phyloP scores from a whole-genome alignment of 148 eudicot genomes.

The Polygonum aviculare region DNA sequence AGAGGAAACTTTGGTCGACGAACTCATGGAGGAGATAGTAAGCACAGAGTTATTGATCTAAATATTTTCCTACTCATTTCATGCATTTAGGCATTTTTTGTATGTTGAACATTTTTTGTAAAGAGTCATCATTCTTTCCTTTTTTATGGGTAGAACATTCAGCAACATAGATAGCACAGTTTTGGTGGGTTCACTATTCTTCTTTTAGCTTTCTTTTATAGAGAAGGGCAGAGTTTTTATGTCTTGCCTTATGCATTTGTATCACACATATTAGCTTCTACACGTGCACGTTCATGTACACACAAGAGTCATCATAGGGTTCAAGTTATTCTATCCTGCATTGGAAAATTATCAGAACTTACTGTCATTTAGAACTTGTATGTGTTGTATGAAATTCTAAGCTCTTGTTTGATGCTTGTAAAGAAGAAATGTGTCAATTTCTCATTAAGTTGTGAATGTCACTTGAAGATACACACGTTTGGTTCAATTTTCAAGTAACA shows the following conservation, averaged over 20 bases:
- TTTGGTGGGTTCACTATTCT: background rate
- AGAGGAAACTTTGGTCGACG: constrained; percentile 40
- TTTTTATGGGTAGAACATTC: background rate
- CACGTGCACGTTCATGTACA: background rate
- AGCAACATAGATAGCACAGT: background rate
- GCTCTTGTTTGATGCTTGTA: background rate
- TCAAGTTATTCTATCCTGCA: background rate
- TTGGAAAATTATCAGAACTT: background rate
- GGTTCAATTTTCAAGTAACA: constrained; percentile 16
- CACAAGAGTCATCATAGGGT: background rate
- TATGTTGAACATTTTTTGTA: background rate
- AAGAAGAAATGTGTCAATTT: background rate
- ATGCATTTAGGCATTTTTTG: background rate
- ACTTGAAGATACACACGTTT: background rate
- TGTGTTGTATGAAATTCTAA: background rate
- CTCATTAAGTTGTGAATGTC: background rate
- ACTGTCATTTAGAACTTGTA: background rate
- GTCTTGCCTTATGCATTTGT: background rate
- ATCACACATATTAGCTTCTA: background rate
- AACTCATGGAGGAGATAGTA: constrained; percentile 40
- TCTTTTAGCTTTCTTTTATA: background rate
- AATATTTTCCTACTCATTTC: background rate
- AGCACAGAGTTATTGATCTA: background rate
- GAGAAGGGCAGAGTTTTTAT: background rate
- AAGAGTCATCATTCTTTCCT: background rate